phyloP scores from a whole-genome alignment of 176 grass and related monocot genomes.

The Eremochloa ophiuroides region DNA sequence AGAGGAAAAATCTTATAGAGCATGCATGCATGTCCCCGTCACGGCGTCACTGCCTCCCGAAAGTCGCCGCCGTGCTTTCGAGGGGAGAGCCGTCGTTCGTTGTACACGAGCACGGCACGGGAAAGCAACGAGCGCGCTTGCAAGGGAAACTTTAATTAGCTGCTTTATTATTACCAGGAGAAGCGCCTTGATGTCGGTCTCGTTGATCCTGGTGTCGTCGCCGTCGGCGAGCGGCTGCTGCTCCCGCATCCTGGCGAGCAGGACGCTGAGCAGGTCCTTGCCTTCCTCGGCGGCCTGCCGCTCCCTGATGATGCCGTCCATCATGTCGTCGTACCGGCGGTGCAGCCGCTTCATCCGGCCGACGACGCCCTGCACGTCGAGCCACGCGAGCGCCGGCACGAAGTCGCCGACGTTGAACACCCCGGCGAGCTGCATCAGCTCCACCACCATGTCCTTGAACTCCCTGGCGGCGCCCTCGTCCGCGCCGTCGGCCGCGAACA shows the following conservation, averaged over 20 bases:
- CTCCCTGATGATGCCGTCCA: background rate
- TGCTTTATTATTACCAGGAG: too few relatives aligned
- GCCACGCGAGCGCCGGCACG: background rate
- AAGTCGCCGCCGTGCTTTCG: too few relatives aligned
- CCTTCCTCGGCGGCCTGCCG: background rate
- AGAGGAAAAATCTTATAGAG: too few relatives aligned
- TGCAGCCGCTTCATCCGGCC: constrained; percentile 8
- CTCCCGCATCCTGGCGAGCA: background rate
- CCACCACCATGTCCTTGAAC: constrained; percentile 8
- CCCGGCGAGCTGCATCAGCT: constrained; percentile 13
- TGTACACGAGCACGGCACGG: too few relatives aligned
- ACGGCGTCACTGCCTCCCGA: too few relatives aligned
- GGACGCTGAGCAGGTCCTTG: background rate
- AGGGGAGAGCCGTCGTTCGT: too few relatives aligned
- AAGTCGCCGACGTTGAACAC: background rate
- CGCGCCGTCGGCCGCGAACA: background rate
- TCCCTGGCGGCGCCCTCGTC: background rate
- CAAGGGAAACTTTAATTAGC: too few relatives aligned
- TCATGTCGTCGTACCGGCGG: background rate
- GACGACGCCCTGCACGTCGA: background rate
- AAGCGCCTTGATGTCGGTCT: background rate
- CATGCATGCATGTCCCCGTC: too few relatives aligned
- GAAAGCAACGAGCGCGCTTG: too few relatives aligned
- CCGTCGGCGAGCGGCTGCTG: background rate
- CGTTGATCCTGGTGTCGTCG: background rate